Conservation (phyloP, 495 filamentous ascomycete species). For the Hypoxylon lienhwacheense region DNA sequence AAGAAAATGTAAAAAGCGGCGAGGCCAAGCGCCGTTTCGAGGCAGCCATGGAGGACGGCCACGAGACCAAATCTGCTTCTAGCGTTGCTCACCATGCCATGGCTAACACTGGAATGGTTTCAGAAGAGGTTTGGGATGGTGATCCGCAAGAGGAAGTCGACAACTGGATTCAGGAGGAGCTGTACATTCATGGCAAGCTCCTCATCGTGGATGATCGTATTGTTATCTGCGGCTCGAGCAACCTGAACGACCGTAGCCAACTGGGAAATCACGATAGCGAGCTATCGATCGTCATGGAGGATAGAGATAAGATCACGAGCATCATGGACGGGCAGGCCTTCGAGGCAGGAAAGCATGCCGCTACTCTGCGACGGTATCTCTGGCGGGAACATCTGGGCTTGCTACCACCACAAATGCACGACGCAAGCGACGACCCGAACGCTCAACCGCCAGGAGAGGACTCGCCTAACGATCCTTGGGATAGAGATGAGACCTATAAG, state of each 20-base stretch:
- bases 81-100: conserved; percentile 82
- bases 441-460: conserved; percentile 74
- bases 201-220: conserved; percentile 82
- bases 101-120: conserved; percentile 65
- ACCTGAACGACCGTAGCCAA: conserved; percentile 94
- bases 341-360: conserved; percentile 72
- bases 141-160: conserved; percentile 70
- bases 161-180: conserved; percentile 91
- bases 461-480: conserved; percentile 67
- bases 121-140: conserved; percentile 73
- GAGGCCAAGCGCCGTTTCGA: conserved; percentile 69
- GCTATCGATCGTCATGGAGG: conserved; percentile 89
- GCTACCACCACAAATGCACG: conserved; percentile 70
- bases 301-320: conserved; percentile 69
- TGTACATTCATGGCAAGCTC: conserved; percentile 90
- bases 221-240: conserved; percentile 82
- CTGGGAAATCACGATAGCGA: conserved; percentile 89
- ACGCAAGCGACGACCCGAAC: conserved; percentile 73
- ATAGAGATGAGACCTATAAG: conserved; percentile 65
- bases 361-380: conserved; percentile 78
- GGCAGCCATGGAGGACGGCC: conserved; percentile 51
- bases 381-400: conserved; percentile 95
- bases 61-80: conserved; percentile 57
- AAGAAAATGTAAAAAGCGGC: conserved; percentile 53
- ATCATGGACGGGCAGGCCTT: conserved; percentile 79